These are phyloP conservation scores for Termitomyces sp. DNA, from an alignment of 768 basidiomycete species.

Conservation along the genomic window DNA sequence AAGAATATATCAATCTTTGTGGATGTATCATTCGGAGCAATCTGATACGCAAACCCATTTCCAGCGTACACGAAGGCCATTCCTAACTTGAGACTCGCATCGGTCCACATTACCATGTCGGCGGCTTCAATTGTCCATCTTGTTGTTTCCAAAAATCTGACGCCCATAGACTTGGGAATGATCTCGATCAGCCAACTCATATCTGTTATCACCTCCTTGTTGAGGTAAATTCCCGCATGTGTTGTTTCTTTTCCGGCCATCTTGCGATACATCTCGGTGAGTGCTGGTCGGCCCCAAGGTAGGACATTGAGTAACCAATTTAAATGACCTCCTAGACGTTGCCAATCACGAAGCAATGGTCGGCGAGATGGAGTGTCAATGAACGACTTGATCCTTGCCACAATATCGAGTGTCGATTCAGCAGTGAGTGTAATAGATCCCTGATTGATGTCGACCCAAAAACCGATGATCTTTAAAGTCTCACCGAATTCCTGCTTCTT, in stretches of 20 bases:
- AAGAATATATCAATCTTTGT: neutral
- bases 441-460: slow-evolving; percentile 22
- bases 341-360: slow-evolving; percentile 17
- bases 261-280: slow-evolving; percentile 11
- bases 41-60: neutral
- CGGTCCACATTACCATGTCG: slow-evolving; percentile 7
- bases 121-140: neutral
- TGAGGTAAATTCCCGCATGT: no score
- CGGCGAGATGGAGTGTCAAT: neutral
- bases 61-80: neutral
- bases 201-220: no score
- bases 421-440: no score
- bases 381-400: neutral
- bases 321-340: slow-evolving; percentile 25
- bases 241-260: neutral
- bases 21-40: neutral
- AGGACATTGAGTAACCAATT: slow-evolving; percentile 32
- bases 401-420: no score
- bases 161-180: slow-evolving; percentile 1
- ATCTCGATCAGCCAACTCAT: neutral
- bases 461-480: slow-evolving; percentile 28
- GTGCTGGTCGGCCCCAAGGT: slow-evolving; percentile 9
- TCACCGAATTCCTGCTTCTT: slow-evolving; percentile 24
- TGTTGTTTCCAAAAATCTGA: neutral
- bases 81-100: neutral